A percentile compares a stretch with the other conserved stretches of the same genome.
Evolutionary conservation across 176 grass and related monocot species (phyloP).

Genomic region (Carex kokanica): DNA sequence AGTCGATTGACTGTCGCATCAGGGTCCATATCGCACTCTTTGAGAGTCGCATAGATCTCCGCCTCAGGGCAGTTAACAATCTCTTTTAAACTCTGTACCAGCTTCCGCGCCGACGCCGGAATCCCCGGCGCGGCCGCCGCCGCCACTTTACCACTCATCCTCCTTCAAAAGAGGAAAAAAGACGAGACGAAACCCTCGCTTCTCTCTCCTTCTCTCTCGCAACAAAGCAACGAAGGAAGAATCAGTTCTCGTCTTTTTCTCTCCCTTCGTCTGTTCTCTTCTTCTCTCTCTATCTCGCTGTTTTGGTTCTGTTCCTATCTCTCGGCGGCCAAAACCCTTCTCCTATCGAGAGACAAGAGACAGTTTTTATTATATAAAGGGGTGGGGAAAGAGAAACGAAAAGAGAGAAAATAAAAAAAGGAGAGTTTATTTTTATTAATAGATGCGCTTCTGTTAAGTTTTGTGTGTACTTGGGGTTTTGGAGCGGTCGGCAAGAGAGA

Average conservation of each 20-base stretch:
- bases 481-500: not conserved
- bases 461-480: not conserved
- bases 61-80: constrained; percentile 88
- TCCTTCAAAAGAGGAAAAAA: constrained; percentile 10
- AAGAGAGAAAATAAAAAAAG: constrained; percentile 4
- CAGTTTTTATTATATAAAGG: constrained; percentile 16
- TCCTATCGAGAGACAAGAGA: not conserved
- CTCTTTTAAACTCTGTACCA: constrained; percentile 98
- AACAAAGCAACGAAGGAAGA: not conserved
- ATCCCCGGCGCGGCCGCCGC: constrained; percentile 50
- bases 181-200: constrained; percentile 14
- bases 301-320: constrained; percentile 10
- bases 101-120: constrained; percentile 49
- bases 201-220: not conserved
- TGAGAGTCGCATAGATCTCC: constrained; percentile 96
- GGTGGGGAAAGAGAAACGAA: not conserved
- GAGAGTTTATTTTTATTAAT: not conserved
- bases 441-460: not conserved
- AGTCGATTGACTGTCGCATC: constrained; percentile 89
- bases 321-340: constrained; percentile 31
- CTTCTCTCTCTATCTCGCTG: not conserved
- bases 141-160: constrained; percentile 28
- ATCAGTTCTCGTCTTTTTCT: not conserved
- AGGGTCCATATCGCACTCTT: constrained; percentile 98
- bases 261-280: not conserved